Conservation (phyloP, 129 eudicot species). For the Saposhnikovia divaricata region DNA sequence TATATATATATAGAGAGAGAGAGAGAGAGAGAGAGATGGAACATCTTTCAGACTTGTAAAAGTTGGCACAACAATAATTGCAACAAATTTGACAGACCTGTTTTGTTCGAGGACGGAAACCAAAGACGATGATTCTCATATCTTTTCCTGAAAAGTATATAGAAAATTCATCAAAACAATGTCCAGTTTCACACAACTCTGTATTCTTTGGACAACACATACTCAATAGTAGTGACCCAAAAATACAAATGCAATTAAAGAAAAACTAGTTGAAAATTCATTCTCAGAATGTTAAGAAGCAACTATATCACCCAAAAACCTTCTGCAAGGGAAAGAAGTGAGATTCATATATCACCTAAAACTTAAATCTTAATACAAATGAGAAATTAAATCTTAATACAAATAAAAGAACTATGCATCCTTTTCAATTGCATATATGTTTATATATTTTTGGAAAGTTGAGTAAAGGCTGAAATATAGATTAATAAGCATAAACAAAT, state of each 20-base stretch:
- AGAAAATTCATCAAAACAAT: slow-evolving; percentile 8
- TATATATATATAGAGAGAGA: not conserved
- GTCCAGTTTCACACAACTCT: not conserved
- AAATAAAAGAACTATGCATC: not conserved
- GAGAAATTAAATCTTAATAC: not conserved
- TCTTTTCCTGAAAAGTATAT: slow-evolving; percentile 67
- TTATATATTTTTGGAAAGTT: not conserved
- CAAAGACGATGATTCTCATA: slow-evolving; percentile 82
- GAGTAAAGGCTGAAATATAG: not conserved
- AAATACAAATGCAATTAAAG: not conserved
- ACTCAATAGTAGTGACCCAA: not conserved
- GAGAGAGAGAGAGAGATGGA: not conserved
- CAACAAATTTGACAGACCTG: slow-evolving; percentile 47
- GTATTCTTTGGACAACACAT: not conserved
- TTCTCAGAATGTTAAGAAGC: not conserved
- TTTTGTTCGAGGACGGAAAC: slow-evolving; percentile 81
- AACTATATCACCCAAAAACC: not conserved
- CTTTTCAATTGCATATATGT: not conserved
- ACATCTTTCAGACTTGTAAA: slow-evolving; percentile 8
- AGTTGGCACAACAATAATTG: slow-evolving; percentile 9
- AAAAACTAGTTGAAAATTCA: not conserved
- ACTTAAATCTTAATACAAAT: not conserved
- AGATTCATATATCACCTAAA: not conserved
- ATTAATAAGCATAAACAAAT: not conserved
- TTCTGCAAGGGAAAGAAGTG: not conserved